phyloP scores from a whole-genome alignment of 768 basidiomycete species.

The Albatrellus ellisii region DNA sequence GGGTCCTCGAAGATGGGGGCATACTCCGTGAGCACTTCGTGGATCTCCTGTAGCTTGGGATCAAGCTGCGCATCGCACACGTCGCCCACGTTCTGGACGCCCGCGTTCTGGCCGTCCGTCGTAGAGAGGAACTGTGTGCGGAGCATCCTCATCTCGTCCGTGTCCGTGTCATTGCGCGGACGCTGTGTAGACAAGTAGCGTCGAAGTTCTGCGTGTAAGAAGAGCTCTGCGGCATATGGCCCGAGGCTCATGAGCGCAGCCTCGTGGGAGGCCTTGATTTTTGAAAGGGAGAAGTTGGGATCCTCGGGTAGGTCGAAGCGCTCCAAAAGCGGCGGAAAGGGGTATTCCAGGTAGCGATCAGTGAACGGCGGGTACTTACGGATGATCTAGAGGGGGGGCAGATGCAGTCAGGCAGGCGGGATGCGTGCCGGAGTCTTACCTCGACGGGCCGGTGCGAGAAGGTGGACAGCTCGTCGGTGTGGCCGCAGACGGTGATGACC shows the following conservation, averaged over 20 bases:
- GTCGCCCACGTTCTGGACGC: too few relatives aligned
- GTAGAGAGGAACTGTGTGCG: slow-evolving; percentile 9
- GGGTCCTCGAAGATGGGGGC: slow-evolving; percentile 24
- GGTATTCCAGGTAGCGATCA: slow-evolving; percentile 36
- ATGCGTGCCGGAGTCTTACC: slow-evolving; percentile 23
- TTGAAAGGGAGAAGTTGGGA: slow-evolving; percentile 36
- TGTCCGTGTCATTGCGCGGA: slow-evolving; percentile 25
- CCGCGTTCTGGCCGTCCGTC: neutral
- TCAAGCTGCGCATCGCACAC: neutral
- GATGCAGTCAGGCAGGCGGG: neutral
- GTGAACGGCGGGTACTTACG: slow-evolving; percentile 25
- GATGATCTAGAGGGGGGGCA: slow-evolving; percentile 3
- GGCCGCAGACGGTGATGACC: slow-evolving; percentile 60
- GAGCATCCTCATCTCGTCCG: slow-evolving; percentile 17
- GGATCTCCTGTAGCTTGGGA: slow-evolving; percentile 23
- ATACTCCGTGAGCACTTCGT: slow-evolving; percentile 34
- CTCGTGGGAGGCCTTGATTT: slow-evolving; percentile 48
- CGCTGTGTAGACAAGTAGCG: too few relatives aligned
- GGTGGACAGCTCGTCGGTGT: slow-evolving; percentile 48
- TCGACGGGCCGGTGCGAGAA: slow-evolving; percentile 57
- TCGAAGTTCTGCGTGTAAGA: slow-evolving; percentile 47
- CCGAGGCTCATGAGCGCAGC: slow-evolving; percentile 53
- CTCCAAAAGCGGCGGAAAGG: slow-evolving; percentile 40
- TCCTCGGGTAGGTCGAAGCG: slow-evolving; percentile 29
- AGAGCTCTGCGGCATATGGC: slow-evolving; percentile 63